Conservation (phyloP, 305 asterid species). For the Rubia tinctorum region DNA sequence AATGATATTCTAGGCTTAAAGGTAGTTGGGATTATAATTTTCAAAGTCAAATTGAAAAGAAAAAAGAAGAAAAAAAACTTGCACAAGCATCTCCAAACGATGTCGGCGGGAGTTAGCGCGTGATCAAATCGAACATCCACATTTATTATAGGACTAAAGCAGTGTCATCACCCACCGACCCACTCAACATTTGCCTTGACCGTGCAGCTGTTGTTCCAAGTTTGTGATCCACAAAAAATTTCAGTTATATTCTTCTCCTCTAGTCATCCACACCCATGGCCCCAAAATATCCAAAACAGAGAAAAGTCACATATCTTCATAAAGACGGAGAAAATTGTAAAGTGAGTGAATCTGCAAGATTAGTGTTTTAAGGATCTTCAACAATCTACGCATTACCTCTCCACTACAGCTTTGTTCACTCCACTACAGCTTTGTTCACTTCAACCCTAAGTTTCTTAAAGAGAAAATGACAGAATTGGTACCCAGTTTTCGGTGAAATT, state of each 20-base stretch:
- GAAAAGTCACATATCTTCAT: not conserved
- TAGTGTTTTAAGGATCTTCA: not conserved
- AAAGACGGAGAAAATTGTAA: not conserved
- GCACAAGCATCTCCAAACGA: not conserved
- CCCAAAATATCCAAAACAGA: not conserved
- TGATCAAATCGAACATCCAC: conserved; percentile 6
- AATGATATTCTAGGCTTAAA: too few species aligned
- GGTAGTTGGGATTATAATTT: too few species aligned
- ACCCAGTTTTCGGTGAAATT: too few species aligned
- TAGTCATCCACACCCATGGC: not conserved
- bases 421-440: too few species aligned
- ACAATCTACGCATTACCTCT: not conserved
- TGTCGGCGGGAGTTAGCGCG: not conserved
- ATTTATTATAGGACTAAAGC: conserved; percentile 14
- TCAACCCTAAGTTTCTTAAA: too few species aligned
- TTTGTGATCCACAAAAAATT: not conserved
- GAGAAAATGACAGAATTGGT: too few species aligned
- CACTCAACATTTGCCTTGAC: not conserved
- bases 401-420: too few species aligned
- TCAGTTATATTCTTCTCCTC: too few species aligned
- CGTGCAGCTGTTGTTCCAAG: not conserved
- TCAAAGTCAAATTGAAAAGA: too few species aligned
- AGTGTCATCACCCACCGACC: conserved; percentile 23
- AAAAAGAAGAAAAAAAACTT: too few species aligned
- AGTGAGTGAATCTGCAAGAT: not conserved